Conservation (phyloP, 2,329 filamentous ascomycete genomes). For the Juglanconis sp. region DNA sequence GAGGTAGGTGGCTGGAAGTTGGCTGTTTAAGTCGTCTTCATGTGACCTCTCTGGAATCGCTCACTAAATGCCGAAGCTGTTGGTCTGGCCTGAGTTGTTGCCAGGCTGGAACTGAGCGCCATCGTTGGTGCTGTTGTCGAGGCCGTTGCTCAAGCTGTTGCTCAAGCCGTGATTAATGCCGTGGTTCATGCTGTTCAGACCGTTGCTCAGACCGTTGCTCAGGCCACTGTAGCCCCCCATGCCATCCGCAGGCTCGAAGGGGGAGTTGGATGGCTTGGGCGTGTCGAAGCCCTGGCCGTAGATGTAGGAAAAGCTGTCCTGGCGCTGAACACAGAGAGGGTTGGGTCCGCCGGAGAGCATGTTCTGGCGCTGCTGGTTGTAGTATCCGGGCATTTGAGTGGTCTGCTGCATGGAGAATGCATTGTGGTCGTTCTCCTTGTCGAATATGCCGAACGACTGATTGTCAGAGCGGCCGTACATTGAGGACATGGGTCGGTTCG, state of each 20-base stretch:
- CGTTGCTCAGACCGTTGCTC: background rate
- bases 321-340: conserved; percentile 31
- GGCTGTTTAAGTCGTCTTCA: background rate
- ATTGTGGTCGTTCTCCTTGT: conserved; percentile 25
- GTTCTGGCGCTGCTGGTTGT: conserved; percentile 6
- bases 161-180: background rate
- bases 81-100: background rate
- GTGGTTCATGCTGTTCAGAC: background rate
- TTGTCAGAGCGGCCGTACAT: conserved; percentile 1
- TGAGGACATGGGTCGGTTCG: conserved; percentile 17
- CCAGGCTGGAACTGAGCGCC: conserved; percentile 13
- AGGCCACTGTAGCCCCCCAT: conserved; percentile 1
- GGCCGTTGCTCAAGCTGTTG: background rate
- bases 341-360: conserved; percentile 27
- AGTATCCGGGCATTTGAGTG: background rate
- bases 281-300: conserved; percentile 7
- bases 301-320: conserved; percentile 23
- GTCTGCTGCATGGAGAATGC: conserved; percentile 13
- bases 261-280: conserved; percentile 1
- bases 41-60: background rate
- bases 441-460: background rate
- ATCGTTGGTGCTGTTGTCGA: background rate
- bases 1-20: background rate
- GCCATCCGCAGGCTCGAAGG: conserved; percentile 2
- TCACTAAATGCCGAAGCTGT: conserved; percentile 5